Evolutionary conservation across 495 filamentous ascomycete species (phyloP), one percentile per base, ranked within the genome.

Genomic region (Penicillium antarcticum): DNA sequence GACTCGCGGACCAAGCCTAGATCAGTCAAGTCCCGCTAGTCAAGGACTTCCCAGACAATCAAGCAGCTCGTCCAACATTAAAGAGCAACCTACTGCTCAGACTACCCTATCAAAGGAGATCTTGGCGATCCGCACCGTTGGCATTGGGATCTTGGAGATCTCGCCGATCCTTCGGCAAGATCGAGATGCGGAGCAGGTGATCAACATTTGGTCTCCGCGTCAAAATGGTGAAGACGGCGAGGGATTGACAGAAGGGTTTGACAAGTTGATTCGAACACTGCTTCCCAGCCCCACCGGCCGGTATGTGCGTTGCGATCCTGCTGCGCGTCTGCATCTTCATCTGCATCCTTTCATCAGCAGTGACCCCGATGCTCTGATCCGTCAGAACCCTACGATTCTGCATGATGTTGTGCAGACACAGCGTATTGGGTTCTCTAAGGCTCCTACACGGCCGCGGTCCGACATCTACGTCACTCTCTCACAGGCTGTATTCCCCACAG

Each of bases 351-450:
- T 96, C 63, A 76, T 79, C 19, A 74, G 80, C 48, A 75, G 84
- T 5, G 91, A 97, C 57, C 81, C 89, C 0, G 91, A 91, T 56
- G 74, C 69, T 2, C 79, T 99, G 24, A 84, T 97, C 51, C 85
- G 85, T 52, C 81, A 85, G 39, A 97, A 92, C 12, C 95, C 92
- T 8, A 97, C 94, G 0, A 72, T 95, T 5, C 81, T 97, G 32
- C 88, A 95, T 46, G 83, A 85, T 36, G 80, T 97, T 49, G 78
- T 78, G 52, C 85, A 85, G 56, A 92, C 91, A 5, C 81, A 78
- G 54, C 91, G 92, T 65, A 91, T 96, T 59, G 92, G 91, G n/a
- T 99, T 99, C 69, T 86, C 94, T 2, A 91, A 91, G 16, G 92
- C 91, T 7, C 94, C 94, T 1, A 89, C 87, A 0, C 88, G 88